Evolutionary conservation across 306 rosid genomes (phyloP).

Genomic region (Sindora glabra): DNA sequence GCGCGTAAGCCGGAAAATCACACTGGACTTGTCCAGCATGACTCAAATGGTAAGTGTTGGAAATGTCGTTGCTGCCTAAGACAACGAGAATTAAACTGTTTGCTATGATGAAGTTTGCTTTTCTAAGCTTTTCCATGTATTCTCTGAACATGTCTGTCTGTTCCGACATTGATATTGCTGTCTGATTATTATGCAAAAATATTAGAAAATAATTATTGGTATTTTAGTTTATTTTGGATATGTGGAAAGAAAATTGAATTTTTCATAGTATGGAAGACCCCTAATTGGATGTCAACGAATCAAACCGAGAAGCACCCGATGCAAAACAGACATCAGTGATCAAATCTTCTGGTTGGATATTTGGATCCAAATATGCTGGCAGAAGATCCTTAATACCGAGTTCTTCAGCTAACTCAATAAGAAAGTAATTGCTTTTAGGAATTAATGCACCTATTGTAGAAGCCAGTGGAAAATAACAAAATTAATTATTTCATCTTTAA

Average conservation of each 20-base stretch:
- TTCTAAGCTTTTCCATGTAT: slow-evolving; percentile 45
- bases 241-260: not conserved
- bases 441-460: too few relatives aligned
- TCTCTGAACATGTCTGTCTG: slow-evolving; percentile 59
- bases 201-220: not conserved
- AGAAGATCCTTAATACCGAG: slow-evolving; percentile 32
- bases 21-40: slow-evolving; percentile 37
- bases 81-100: slow-evolving; percentile 50
- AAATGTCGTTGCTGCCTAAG: slow-evolving; percentile 73
- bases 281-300: slow-evolving; percentile 35
- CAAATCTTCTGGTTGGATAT: slow-evolving; percentile 25
- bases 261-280: slow-evolving; percentile 9
- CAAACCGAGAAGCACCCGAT: slow-evolving; percentile 51
- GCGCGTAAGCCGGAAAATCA: slow-evolving; percentile 54
- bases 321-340: slow-evolving; percentile 41
- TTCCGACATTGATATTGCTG: slow-evolving; percentile 32
- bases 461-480: too few relatives aligned
- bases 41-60: slow-evolving; percentile 52
- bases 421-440: not conserved
- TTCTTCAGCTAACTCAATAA: slow-evolving; percentile 15
- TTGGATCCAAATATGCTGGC: slow-evolving; percentile 34
- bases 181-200: slow-evolving; percentile 13
- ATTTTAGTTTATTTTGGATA: not conserved
- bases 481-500: too few relatives aligned
- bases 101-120: slow-evolving; percentile 41